Evolutionary conservation across 2,329 filamentous ascomycete species (phyloP), one percentile per base, ranked within the genome.

Genomic region (Neonectria sp.): DNA sequence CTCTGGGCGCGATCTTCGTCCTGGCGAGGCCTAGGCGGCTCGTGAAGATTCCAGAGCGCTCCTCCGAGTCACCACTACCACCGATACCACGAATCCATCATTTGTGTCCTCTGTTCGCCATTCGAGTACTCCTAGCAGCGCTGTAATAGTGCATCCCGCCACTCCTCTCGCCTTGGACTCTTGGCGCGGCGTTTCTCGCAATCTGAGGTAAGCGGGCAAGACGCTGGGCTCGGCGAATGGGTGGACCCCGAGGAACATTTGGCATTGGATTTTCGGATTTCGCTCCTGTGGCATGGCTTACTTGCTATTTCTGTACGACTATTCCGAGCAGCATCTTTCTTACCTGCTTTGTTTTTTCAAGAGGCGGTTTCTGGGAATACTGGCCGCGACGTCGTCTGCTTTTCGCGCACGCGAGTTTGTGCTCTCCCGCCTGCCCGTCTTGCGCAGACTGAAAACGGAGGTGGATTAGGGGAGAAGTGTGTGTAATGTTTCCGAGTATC

Each of bases 1-100:
- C 31, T 84, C 85, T 27, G 90, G 91, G 67, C 89, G 92, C 70
- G 87, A 91, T 63, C 63, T 85, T 68, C 85, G 83, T 73, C 80
- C 81, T 67, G 80, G 80, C 71, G 82, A 83, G 63, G 78, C 82
- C 68, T 84, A 83, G 80, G 76, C 69, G 67, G 78, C 75, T 75
- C 75, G 72, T 69, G 71, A 74, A 58, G 74, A 71, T 66, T 76
- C 69, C 27, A 63, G 67, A 60, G 70, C 72, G 64, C 67, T 73
- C 60, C 69, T 76, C 53, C 55, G 55, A 60, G 37, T 48, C 27
- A 27, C 55, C 17, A 49, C 52, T 24, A 24, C 56, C 31, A n/a
- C 65, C 25, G 46, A 52, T 56, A 49, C 60, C 55, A 49, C 56
- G 63, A 63, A 62, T 31, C 53, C 67, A 40, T 63, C 70, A 17